Base-by-base conservation (phyloP, 2,329 filamentous ascomycete species). In the Botrytis sinoallii region DNA sequence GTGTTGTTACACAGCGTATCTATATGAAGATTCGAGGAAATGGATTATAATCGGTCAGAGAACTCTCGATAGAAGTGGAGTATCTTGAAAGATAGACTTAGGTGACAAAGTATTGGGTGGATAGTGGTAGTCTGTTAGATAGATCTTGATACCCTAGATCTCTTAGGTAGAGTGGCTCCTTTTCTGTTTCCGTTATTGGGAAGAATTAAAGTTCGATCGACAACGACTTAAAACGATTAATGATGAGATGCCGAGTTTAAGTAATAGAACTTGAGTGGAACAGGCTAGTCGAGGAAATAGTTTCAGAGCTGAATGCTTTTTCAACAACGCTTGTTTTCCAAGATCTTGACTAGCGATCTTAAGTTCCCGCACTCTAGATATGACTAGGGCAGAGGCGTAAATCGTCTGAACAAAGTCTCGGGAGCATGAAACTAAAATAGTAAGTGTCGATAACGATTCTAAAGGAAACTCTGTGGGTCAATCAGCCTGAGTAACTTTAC, bases 361-460 rank as follows among this genome's bases (percentile, higher is more conserved):
- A 55, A 68, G 44, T 57, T 68, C 48, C 66, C 48, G 66, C 44
- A 7, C 57, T 60, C 68, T 61, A 60, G 68, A 63, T 38, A 60
- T 70, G 48, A 63, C 46, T 65, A 72, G 70, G 59, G 70, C 59
- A 65, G 38, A 72, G 64, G 76, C 71, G 76, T 76, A 73, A 75
- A 73, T 75, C 74, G 71, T 70, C 65, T 55, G 52, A 66, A 73
- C 74, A 73, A 75, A 76, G 79, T 80, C 74, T 80, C 79, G 79
- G 79, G 76, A 78, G 77, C 75, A 66, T 79, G 78, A 79, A 79
- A 79, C 79, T 78, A 74, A 55, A 76, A 74, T 74, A 78, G 72
- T 77, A 77, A 75, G 63, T 32, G 35, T 72, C 46, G 60, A 66
- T 52, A 65, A 57, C 25, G 48, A 42, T 61, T 9, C 55, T 66